phyloP scores from a whole-genome alignment of 768 basidiomycete species.

The Cubamyces sp. region DNA sequence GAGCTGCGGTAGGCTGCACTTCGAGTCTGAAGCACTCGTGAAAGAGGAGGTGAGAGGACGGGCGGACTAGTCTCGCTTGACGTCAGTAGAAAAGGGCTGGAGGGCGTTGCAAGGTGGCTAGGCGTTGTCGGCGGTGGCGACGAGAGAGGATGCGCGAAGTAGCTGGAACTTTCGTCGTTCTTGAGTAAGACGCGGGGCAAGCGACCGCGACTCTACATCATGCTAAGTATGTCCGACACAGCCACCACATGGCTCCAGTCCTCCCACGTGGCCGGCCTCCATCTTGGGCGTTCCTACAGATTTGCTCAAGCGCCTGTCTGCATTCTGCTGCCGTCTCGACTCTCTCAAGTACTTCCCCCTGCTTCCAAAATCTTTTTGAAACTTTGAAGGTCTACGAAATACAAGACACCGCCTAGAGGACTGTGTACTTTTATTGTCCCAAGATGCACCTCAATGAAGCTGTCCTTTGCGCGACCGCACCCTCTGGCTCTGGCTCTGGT shows the following conservation, averaged over 20 bases:
- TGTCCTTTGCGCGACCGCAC: constrained; percentile 64
- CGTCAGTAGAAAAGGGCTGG: constrained; percentile 18
- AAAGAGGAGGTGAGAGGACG: not conserved
- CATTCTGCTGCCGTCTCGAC: too few relatives aligned
- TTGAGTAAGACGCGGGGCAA: not conserved
- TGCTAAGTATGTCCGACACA: not conserved
- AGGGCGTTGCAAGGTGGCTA: not conserved
- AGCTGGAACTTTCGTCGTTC: constrained; percentile 11
- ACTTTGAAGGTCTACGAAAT: too few relatives aligned
- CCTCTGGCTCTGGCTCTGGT: constrained; percentile 49
- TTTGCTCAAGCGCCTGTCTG: too few relatives aligned
- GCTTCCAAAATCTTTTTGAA: too few relatives aligned
- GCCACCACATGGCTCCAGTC: not conserved
- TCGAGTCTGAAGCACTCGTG: not conserved
- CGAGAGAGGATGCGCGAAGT: not conserved
- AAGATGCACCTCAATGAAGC: constrained; percentile 70
- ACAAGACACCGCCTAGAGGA: too few relatives aligned
- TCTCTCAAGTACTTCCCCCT: too few relatives aligned
- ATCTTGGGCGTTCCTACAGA: too few relatives aligned
- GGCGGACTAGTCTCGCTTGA: not conserved
- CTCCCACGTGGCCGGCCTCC: too few relatives aligned
- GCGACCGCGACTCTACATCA: not conserved
- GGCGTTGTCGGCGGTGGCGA: not conserved
- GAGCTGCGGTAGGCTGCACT: not conserved
- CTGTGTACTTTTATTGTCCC: too few relatives aligned